phyloP scores from a whole-genome alignment of 495 filamentous ascomycete species.

The Hypomontagnella monticulosa region DNA sequence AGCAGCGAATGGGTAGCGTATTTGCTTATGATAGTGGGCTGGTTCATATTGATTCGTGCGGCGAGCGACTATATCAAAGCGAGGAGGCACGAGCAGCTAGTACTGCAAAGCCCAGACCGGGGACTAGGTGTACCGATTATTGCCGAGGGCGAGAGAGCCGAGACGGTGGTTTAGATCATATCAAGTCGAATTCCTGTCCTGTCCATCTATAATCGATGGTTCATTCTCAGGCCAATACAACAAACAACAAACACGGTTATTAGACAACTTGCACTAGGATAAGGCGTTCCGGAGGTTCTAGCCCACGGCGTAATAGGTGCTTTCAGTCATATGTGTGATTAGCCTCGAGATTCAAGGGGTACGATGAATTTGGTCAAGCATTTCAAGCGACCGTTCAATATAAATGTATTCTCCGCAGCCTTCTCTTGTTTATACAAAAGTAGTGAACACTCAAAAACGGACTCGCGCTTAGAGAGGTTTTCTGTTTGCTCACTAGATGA shows the following conservation, averaged over 20 bases:
- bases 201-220: constrained; percentile 8
- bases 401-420: constrained; percentile 2
- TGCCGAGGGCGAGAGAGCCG: constrained; percentile 83
- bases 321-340: background rate
- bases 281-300: constrained; percentile 15
- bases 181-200: background rate
- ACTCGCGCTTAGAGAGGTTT: no score
- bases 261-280: constrained; percentile 16
- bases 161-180: constrained; percentile 76
- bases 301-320: constrained; percentile 19
- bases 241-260: constrained; percentile 21
- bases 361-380: constrained; percentile 8
- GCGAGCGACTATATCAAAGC: constrained; percentile 89
- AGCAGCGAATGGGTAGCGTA: constrained; percentile 93
- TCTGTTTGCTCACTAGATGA: no score
- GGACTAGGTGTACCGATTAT: constrained; percentile 88
- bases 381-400: constrained; percentile 25
- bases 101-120: constrained; percentile 92
- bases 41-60: constrained; percentile 93
- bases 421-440: no score
- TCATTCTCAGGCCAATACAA: constrained; percentile 22
- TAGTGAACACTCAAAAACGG: no score
- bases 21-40: constrained; percentile 93
- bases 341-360: background rate
- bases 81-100: constrained; percentile 88